Evolutionary conservation across 2,329 filamentous ascomycete species (phyloP), one percentile per base, ranked within the genome.

Genomic region (Colletotrichum salicis): DNA sequence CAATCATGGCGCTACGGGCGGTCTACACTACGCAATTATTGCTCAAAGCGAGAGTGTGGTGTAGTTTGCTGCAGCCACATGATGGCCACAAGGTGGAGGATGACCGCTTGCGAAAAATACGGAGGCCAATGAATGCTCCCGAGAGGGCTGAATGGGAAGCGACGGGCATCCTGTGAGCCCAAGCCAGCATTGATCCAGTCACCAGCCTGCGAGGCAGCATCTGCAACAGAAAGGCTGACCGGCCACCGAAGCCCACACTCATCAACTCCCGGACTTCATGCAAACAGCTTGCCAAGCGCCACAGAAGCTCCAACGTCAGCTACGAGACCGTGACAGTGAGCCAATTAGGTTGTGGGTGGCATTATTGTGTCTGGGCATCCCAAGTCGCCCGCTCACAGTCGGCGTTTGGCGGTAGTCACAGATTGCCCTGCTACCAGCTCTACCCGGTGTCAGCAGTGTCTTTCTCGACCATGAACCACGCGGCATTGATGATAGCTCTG

Each of bases 241-340:
- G 65, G 55, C 74, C 65, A 69, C 60, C 59, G 61, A 66, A 69
- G 71, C 63, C 70, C 72, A 70, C 70, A 73, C 74, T 73, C 70
- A 74, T 56, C 48, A 27, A 62, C 61, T 57, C 62, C 70, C 73
- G 71, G 78, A 79, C 78, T 79, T 81, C 74, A 80, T 82, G 78
- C 80, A 81, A 72, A 72, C 64, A 57, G 61, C 64, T 51, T 72
- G 72, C 72, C 72, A 73, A 73, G 72, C 57, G 51, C 72, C 67
- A 65, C 65, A 51, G 37, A 70, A 33, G 56, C 37, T 54, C 31
- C 55, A 33, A 24, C 33, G 24, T 54, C 54, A 57, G 48, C 55
- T 48, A 41, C 66, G 45, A 54, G 51, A 62, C 51, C 37, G 24
- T 35, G 61, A 24, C 61, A 70, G 37, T 37, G 52, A 63, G 37